Conservation (phyloP, 2,329 filamentous ascomycete genomes). For the Nannizziopsis barbatae region DNA sequence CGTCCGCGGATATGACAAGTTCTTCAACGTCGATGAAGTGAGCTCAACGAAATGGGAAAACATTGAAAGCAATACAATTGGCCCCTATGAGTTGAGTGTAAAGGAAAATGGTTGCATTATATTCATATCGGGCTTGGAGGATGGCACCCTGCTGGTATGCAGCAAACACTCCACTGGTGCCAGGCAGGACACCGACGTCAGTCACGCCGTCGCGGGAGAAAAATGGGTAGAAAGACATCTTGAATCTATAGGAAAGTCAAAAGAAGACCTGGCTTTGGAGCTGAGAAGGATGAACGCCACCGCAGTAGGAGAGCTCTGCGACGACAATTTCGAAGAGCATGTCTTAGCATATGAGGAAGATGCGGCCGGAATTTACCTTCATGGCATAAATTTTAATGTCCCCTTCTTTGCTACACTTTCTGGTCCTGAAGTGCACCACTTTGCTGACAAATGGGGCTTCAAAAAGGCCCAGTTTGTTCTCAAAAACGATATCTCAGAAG, state of each 20-base stretch:
- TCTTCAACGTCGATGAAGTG: conserved; percentile 89
- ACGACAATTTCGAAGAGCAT: conserved; percentile 93
- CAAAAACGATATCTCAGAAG: conserved; percentile 61
- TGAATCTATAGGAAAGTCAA: conserved; percentile 61
- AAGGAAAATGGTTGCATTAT: conserved; percentile 99
- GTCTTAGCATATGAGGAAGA: conserved; percentile 79
- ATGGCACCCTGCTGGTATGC: conserved; percentile 85
- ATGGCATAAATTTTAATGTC: conserved; percentile 93
- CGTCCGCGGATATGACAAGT: conserved; percentile 92
- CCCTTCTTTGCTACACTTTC: conserved; percentile 83
- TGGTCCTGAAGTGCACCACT: conserved; percentile 69
- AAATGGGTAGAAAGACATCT: conserved; percentile 71
- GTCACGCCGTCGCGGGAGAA: conserved; percentile 78
- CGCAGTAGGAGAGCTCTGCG: conserved; percentile 88
- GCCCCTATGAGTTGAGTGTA: conserved; percentile 87
- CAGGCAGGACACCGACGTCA: conserved; percentile 58
- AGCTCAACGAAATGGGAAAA: conserved; percentile 69
- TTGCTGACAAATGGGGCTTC: conserved; percentile 89
- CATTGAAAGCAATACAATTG: conserved; percentile 62
- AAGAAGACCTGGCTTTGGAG: conserved; percentile 63
- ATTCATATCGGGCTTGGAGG: conserved; percentile 83
- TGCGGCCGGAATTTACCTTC: conserved; percentile 80
- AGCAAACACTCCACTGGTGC: conserved; percentile 94
- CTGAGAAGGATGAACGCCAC: conserved; percentile 77
- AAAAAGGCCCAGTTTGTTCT: conserved; percentile 71